phyloP scores from a whole-genome alignment of 2,329 filamentous ascomycete species.

The Chrysosporium queenslandicum region DNA sequence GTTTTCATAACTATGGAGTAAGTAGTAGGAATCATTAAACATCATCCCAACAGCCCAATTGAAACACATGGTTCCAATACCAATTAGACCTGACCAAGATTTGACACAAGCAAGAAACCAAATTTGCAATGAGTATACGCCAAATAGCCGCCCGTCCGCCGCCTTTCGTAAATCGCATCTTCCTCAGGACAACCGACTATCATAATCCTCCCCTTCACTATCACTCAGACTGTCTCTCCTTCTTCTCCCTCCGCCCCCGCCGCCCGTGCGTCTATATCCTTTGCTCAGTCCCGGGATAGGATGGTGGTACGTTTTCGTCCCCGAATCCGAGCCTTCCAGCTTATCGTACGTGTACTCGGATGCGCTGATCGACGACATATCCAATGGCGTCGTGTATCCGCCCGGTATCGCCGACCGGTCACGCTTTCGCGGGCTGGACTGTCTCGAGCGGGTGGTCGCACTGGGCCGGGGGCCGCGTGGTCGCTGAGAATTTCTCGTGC shows the following conservation, averaged over 20 bases:
- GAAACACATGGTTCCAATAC: no score
- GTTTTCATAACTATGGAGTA: no score
- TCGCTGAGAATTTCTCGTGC: conserved; percentile 11
- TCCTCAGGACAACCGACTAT: conserved; percentile 21
- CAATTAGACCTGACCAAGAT: no score
- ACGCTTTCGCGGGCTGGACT: conserved; percentile 31
- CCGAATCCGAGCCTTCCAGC: conserved; percentile 32
- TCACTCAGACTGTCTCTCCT: conserved; percentile 47
- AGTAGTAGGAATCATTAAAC: no score
- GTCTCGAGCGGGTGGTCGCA: conserved; percentile 23
- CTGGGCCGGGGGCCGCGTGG: conserved; percentile 15
- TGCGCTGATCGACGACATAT: conserved; percentile 33
- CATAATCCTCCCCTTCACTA: conserved; percentile 36
- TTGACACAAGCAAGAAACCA: background rate
- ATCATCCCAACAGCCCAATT: no score
- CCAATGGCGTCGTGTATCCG: conserved; percentile 37
- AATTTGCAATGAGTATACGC: conserved; percentile 1
- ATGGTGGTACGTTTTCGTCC: conserved; percentile 48
- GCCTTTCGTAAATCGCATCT: background rate
- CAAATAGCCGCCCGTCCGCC: background rate
- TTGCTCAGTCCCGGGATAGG: conserved; percentile 46
- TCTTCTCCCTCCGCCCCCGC: conserved; percentile 32
- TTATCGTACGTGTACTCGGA: conserved; percentile 36
- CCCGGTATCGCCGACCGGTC: conserved; percentile 30
- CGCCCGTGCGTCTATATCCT: conserved; percentile 32